These are phyloP conservation scores for Coprinopsis strossmayeri DNA, from an alignment of 768 basidiomycete genomes.

Conservation along the genomic window DNA sequence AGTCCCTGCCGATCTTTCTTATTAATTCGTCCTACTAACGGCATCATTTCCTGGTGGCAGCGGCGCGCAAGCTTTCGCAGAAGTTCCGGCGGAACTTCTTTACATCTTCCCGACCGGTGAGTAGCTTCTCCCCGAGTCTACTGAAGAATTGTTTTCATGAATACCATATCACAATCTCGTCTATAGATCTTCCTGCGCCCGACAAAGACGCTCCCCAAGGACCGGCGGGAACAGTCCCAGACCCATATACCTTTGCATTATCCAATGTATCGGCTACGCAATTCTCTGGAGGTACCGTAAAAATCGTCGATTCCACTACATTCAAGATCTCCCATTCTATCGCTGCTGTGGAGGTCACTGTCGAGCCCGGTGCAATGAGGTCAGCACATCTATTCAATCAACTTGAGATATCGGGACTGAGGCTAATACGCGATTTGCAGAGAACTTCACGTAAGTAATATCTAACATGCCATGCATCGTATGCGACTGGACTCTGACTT, in stretches of 20 bases:
- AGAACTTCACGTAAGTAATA: constrained; percentile 45
- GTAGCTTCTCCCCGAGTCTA: too few species aligned
- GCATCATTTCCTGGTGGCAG: too few species aligned
- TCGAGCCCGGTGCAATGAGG: constrained; percentile 53
- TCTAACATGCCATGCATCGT: too few species aligned
- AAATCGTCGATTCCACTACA: constrained; percentile 44
- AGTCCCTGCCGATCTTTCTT: constrained; percentile 4
- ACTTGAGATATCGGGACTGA: too few species aligned
- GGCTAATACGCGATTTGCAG: too few species aligned
- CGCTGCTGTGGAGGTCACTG: constrained; percentile 50
- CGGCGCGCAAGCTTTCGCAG: constrained; percentile 30
- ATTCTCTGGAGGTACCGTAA: constrained; percentile 41
- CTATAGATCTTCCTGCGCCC: constrained; percentile 21
- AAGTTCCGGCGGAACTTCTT: constrained; percentile 38
- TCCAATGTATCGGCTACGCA: constrained; percentile 39
- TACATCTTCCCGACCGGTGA: constrained; percentile 48
- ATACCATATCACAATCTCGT: too few species aligned
- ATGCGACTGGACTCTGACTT: neutral
- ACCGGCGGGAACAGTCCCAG: constrained; percentile 38
- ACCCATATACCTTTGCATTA: constrained; percentile 41
- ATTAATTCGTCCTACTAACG: too few species aligned
- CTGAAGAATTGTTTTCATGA: too few species aligned
- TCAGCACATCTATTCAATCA: too few species aligned
- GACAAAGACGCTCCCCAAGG: constrained; percentile 21
- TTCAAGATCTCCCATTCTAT: constrained; percentile 49